These are phyloP conservation scores for Biscutella laevigata DNA, from an alignment of 441 rosid species.

Conservation along the genomic window DNA sequence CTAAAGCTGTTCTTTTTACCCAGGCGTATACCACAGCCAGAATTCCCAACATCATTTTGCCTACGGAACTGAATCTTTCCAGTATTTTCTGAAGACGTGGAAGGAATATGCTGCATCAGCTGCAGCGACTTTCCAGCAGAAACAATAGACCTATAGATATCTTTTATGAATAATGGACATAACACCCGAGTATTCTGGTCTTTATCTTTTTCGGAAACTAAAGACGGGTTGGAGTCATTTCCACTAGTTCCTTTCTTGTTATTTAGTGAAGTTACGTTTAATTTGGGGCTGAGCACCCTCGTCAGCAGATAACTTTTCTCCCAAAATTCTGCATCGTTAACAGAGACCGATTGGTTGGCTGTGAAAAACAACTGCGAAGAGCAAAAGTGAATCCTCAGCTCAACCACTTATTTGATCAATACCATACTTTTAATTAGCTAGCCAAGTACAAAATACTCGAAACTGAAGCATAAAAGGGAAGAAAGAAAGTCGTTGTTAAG, in stretches of 20 bases:
- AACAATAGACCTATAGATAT: conserved; percentile 61
- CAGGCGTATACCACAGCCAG: conserved; percentile 15
- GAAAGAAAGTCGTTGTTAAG: neutral
- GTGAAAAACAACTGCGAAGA: conserved; percentile 64
- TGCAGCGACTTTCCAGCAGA: conserved; percentile 97
- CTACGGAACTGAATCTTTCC: conserved; percentile 25
- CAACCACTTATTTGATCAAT: conserved; percentile 5
- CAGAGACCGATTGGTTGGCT: conserved; percentile 53
- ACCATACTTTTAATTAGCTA: conserved; percentile 9
- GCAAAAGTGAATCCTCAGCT: conserved; percentile 8
- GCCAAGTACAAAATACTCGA: conserved; percentile 7
- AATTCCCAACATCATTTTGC: conserved; percentile 29
- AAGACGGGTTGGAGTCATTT: conserved; percentile 33
- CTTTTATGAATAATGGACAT: conserved; percentile 72
- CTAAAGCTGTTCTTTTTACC: conserved; percentile 20
- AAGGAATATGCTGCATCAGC: conserved; percentile 60
- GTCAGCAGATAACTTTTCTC: conserved; percentile 75
- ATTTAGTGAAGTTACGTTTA: conserved; percentile 29
- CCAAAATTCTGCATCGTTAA: conserved; percentile 86
- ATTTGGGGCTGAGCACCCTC: conserved; percentile 31
- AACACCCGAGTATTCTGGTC: conserved; percentile 39
- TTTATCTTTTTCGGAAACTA: conserved; percentile 38
- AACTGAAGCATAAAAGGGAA: neutral
- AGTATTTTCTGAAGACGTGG: conserved; percentile 29
- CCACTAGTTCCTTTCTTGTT: conserved; percentile 38